These are phyloP conservation scores for Pestalotiopsis sp. DNA, from an alignment of 2,329 filamentous ascomycete genomes.

Conservation along the genomic window DNA sequence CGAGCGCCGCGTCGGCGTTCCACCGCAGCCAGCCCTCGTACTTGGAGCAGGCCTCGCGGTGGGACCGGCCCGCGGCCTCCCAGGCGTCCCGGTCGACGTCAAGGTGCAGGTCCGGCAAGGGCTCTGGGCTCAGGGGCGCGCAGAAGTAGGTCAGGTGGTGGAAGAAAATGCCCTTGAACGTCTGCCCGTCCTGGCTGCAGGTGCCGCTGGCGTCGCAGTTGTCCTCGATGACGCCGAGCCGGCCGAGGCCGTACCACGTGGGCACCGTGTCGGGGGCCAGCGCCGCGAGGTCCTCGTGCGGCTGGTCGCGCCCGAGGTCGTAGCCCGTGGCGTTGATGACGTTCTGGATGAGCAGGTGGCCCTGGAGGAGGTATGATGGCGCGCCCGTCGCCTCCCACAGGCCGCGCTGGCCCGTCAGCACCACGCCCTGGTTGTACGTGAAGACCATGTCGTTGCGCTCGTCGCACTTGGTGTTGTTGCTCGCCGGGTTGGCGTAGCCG, in stretches of 20 bases:
- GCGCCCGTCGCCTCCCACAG: conserved; percentile 79
- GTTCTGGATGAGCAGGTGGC: conserved; percentile 72
- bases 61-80: conserved; percentile 37
- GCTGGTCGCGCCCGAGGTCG: conserved; percentile 45
- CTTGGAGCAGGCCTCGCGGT: conserved; percentile 61
- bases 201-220: conserved; percentile 72
- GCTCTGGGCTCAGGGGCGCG: conserved; percentile 53
- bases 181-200: conserved; percentile 84
- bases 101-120: conserved; percentile 23
- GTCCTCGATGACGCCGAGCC: conserved; percentile 81
- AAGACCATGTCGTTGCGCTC: conserved; percentile 85
- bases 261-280: conserved; percentile 41
- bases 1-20: conserved; percentile 74
- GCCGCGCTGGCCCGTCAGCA: conserved; percentile 79
- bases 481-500: conserved; percentile 58
- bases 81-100: conserved; percentile 32
- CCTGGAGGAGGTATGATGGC: conserved; percentile 73
- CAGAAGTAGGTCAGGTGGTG: conserved; percentile 85
- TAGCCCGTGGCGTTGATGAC: conserved; percentile 82
- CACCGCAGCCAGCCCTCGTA: conserved; percentile 78
- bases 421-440: conserved; percentile 93
- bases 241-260: conserved; percentile 74
- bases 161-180: conserved; percentile 95
- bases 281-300: conserved; percentile 40
- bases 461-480: conserved; percentile 75